Percentiles rank a stretch among this genome's conserved stretches.
These are phyloP conservation scores for Cladosporium halotolerans DNA, from an alignment of 2,329 filamentous ascomycete genomes.

Conservation along the genomic window DNA sequence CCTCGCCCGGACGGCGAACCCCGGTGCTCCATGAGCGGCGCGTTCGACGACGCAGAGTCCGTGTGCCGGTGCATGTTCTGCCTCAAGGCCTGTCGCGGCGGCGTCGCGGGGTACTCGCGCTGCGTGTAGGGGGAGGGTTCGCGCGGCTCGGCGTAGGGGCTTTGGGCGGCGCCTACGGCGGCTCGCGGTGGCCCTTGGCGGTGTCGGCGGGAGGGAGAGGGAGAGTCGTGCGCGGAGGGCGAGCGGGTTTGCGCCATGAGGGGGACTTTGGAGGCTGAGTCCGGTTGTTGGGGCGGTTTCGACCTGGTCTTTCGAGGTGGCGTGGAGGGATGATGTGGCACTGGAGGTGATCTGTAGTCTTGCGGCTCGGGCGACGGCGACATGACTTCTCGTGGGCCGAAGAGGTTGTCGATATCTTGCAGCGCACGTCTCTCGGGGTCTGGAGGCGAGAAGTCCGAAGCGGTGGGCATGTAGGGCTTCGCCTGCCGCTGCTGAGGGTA, in stretches of 20 bases:
- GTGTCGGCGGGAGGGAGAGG: conserved; percentile 5
- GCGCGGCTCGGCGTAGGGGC: conserved; percentile 10
- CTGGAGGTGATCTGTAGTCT: conserved; percentile 3
- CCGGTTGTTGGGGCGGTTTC: neutral
- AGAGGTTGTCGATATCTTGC: conserved; percentile 25
- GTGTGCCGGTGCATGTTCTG: conserved; percentile 15
- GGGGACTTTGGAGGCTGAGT: neutral
- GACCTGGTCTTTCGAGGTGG: neutral
- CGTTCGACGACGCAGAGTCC: conserved; percentile 22
- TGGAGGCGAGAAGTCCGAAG: conserved; percentile 7
- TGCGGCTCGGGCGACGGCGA: conserved; percentile 20
- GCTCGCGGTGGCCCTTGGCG: conserved; percentile 2
- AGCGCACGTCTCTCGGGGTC: conserved; percentile 14
- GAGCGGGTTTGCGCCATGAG: conserved; percentile 1
- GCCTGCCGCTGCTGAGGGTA: neutral
- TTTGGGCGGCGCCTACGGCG: neutral
- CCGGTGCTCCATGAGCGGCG: conserved; percentile 19
- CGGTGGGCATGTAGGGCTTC: conserved; percentile 7
- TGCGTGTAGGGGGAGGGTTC: conserved; percentile 5
- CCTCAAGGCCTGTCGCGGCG: neutral
- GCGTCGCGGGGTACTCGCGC: neutral
- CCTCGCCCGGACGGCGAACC: neutral
- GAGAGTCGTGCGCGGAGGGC: neutral
- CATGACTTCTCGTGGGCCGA: conserved; percentile 15
- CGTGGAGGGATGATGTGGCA: neutral